phyloP scores from a whole-genome alignment of 2,329 filamentous ascomycete species.

The Raffaelea arxii region DNA sequence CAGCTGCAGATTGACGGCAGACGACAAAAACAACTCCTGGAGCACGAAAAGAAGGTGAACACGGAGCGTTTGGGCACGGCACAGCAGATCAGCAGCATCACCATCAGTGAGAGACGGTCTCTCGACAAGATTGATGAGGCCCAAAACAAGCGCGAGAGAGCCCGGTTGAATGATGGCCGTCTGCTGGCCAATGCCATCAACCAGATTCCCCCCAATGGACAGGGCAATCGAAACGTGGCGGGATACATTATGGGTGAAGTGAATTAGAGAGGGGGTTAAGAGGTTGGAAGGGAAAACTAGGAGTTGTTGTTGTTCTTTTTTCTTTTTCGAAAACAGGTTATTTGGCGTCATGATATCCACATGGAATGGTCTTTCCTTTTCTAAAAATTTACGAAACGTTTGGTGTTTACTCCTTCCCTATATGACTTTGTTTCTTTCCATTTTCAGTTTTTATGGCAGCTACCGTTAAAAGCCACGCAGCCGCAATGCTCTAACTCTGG shows the following conservation, averaged over 20 bases:
- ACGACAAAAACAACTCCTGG: constrained; percentile 32
- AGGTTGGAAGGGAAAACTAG: neutral
- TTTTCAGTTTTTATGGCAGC: too few species aligned
- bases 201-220: constrained; percentile 28
- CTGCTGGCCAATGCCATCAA: constrained; percentile 32
- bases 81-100: constrained; percentile 37
- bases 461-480: too few species aligned
- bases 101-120: constrained; percentile 40
- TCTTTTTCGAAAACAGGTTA: neutral
- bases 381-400: too few species aligned
- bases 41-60: constrained; percentile 38
- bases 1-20: constrained; percentile 35
- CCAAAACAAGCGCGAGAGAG: constrained; percentile 34
- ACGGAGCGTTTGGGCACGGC: constrained; percentile 36
- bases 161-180: constrained; percentile 39
- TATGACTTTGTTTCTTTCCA: too few species aligned
- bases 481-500: too few species aligned
- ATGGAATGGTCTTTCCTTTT: too few species aligned
- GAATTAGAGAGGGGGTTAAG: constrained; percentile 19
- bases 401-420: too few species aligned
- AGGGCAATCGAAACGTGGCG: constrained; percentile 32
- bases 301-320: too few species aligned
- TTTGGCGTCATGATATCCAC: too few species aligned
- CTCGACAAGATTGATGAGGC: constrained; percentile 36
- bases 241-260: constrained; percentile 46